phyloP scores from a whole-genome alignment of 352 stramenopile species.

The Globisporangium mamillatum region DNA sequence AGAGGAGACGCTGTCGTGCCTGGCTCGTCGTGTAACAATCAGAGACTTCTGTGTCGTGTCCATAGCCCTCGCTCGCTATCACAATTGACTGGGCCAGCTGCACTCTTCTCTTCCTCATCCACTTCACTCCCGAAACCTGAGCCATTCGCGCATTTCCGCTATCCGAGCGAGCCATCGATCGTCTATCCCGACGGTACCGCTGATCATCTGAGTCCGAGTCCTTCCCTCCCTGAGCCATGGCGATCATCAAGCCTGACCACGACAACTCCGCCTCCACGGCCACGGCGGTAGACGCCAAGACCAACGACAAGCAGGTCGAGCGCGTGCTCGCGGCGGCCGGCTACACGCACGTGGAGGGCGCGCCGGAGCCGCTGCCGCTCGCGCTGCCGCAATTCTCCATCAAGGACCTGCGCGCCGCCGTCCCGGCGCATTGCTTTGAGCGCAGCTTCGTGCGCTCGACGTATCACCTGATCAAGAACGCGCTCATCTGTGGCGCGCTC shows the following conservation, averaged over 20 bases:
- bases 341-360: constrained; percentile 70
- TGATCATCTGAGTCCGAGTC: neutral
- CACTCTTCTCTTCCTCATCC: neutral
- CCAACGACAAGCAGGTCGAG: constrained; percentile 18
- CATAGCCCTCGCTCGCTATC: neutral
- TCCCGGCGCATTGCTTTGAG: constrained; percentile 96
- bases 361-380: constrained; percentile 77
- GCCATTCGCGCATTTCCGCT: constrained; percentile 16
- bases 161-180: neutral
- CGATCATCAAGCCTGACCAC: constrained; percentile 62
- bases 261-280: constrained; percentile 29
- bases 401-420: constrained; percentile 87
- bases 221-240: constrained; percentile 28
- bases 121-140: neutral
- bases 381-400: constrained; percentile 85
- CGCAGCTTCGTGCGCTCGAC: constrained; percentile 90
- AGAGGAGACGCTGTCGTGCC: neutral
- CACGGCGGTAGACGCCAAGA: constrained; percentile 26
- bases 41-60: neutral
- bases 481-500: constrained; percentile 86
- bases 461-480: constrained; percentile 91
- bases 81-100: neutral
- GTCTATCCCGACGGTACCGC: constrained; percentile 1
- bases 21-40: neutral
- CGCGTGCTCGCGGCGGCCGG: constrained; percentile 56